A percentile compares a stretch with the other conserved stretches of the same genome.
These are phyloP conservation scores for Cutaneotrichosporon sp. DNA, from an alignment of 1,284 basidiomycete genomes.

Conservation along the genomic window DNA sequence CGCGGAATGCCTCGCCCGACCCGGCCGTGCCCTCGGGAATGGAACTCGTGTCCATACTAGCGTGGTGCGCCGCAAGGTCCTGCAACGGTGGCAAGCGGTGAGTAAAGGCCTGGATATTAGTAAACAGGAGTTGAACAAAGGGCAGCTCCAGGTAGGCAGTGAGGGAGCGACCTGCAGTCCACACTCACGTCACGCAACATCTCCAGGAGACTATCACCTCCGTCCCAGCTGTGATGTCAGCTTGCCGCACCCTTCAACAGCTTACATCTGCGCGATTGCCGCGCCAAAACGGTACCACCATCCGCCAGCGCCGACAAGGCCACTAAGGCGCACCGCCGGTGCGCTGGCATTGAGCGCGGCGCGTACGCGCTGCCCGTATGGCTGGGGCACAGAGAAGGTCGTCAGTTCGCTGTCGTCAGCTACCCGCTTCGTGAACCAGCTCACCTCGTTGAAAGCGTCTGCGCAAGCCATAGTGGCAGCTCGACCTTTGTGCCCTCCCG, in stretches of 20 bases:
- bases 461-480: slow-evolving; percentile 79
- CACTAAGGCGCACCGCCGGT: slow-evolving; percentile 68
- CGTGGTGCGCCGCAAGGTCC: slow-evolving; percentile 83
- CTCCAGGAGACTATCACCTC: slow-evolving; percentile 41
- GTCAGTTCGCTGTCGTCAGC: slow-evolving; percentile 64
- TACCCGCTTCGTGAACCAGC: slow-evolving; percentile 24
- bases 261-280: slow-evolving; percentile 57
- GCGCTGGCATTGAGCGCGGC: slow-evolving; percentile 81
- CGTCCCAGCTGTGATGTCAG: slow-evolving; percentile 16
- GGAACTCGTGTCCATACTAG: slow-evolving; percentile 56
- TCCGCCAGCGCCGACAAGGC: slow-evolving; percentile 76
- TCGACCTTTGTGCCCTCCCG: slow-evolving; percentile 65
- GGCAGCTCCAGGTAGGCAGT: no score
- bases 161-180: no score
- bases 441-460: slow-evolving; percentile 73
- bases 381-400: slow-evolving; percentile 70
- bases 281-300: slow-evolving; percentile 85
- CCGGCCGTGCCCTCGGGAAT: slow-evolving; percentile 35
- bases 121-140: no score
- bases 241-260: not conserved
- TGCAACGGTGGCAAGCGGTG: slow-evolving; percentile 71
- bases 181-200: slow-evolving; percentile 61
- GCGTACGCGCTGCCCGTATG: slow-evolving; percentile 67
- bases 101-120: slow-evolving; percentile 61
- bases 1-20: slow-evolving; percentile 67